Conservation (phyloP, 2,329 filamentous ascomycete species). For the Sclerotinia nivalis region DNA sequence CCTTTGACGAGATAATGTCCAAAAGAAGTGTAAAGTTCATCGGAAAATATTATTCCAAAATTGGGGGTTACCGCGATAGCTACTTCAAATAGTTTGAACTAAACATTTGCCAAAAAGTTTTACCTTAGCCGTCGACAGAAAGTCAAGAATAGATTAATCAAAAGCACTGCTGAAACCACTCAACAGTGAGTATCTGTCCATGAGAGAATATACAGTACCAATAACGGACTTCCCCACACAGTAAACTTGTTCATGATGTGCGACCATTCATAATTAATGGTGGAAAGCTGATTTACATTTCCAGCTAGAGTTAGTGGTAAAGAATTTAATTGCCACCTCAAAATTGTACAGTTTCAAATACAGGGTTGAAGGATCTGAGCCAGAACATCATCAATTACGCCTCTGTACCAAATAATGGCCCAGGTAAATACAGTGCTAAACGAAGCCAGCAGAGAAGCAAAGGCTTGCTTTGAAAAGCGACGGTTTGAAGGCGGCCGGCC, state of each 20-base stretch:
- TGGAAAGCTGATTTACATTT: not conserved
- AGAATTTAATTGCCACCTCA: not conserved
- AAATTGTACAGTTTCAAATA: not conserved
- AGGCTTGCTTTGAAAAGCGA: too few species aligned
- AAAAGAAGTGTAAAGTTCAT: not conserved
- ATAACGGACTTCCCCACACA: not conserved
- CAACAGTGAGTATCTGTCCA: not conserved
- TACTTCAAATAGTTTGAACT: not conserved
- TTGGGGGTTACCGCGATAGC: not conserved
- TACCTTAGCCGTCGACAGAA: too few species aligned
- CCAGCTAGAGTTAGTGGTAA: not conserved
- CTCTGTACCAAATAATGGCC: too few species aligned
- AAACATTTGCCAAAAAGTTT: too few species aligned
- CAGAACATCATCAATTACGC: too few species aligned
- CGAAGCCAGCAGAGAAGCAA: too few species aligned
- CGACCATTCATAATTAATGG: not conserved
- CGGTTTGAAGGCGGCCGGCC: too few species aligned
- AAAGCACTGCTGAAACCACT: too few species aligned
- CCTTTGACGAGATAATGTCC: not conserved
- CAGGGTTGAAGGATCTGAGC: too few species aligned
- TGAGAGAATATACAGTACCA: not conserved
- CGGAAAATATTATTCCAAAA: not conserved
- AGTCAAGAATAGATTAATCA: too few species aligned
- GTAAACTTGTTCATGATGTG: not conserved
- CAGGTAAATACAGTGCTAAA: too few species aligned